These are phyloP conservation scores for Monosporozyma siamensis DNA, from an alignment of 805 yeast species.

Conservation along the genomic window DNA sequence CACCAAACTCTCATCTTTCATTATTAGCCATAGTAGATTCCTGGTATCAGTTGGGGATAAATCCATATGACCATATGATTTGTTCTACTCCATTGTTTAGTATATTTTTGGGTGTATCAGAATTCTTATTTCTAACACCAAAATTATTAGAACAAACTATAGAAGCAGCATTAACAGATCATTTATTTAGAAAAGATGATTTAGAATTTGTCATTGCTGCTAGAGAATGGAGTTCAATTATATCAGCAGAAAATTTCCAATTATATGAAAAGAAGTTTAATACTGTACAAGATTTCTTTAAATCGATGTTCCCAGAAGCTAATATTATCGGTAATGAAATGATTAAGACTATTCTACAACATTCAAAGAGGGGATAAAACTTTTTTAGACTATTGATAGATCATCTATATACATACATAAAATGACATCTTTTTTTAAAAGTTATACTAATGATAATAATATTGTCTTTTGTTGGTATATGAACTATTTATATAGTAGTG, in stretches of 20 bases:
- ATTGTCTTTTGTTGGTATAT: constrained; percentile 1
- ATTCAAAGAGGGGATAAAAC: constrained; percentile 11
- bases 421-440: too few species aligned
- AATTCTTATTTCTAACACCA: constrained; percentile 79
- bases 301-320: constrained; percentile 83
- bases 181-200: constrained; percentile 77
- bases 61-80: constrained; percentile 93
- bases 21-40: constrained; percentile 86
- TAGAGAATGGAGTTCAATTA: constrained; percentile 74
- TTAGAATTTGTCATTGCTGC: constrained; percentile 89
- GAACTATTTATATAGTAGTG: neutral
- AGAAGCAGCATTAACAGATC: constrained; percentile 56
- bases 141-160: constrained; percentile 74
- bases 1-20: constrained; percentile 83
- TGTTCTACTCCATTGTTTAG: constrained; percentile 92
- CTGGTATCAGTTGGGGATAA: constrained; percentile 77
- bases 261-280: constrained; percentile 67
- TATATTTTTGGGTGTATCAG: constrained; percentile 88
- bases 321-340: constrained; percentile 84
- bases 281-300: constrained; percentile 71
- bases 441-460: too few species aligned
- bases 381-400: too few species aligned
- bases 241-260: constrained; percentile 63
- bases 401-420: too few species aligned
- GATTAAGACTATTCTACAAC: constrained; percentile 66